Evolutionary conservation across 2,329 filamentous ascomycete genomes (phyloP).

Genomic region (Fusarium sacchari): DNA sequence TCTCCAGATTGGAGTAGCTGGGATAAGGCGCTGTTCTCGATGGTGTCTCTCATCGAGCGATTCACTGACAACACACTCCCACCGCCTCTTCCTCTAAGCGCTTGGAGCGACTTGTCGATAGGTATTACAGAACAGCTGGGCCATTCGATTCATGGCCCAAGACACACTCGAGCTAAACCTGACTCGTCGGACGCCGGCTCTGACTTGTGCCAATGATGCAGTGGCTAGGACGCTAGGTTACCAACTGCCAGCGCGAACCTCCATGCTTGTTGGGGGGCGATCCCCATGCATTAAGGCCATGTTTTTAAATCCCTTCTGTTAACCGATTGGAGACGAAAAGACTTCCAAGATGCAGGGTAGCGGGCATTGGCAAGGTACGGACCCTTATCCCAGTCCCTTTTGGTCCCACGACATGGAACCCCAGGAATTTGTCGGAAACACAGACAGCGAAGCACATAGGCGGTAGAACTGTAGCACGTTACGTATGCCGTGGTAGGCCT

Average conservation of each 20-base stretch:
- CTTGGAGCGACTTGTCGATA: slow-evolving; percentile 28
- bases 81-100: slow-evolving; percentile 38
- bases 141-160: slow-evolving; percentile 29
- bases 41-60: neutral
- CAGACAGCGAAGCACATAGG: slow-evolving; percentile 8
- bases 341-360: slow-evolving; percentile 31
- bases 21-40: neutral
- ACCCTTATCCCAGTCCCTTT: slow-evolving; percentile 19
- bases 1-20: slow-evolving; percentile 7
- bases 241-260: slow-evolving; percentile 28
- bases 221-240: slow-evolving; percentile 34
- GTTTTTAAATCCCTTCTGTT: slow-evolving; percentile 14
- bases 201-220: slow-evolving; percentile 34
- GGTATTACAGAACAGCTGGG: neutral
- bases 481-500: slow-evolving; percentile 25
- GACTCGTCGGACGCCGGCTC: slow-evolving; percentile 31
- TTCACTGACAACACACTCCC: slow-evolving; percentile 20
- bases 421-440: slow-evolving; percentile 27
- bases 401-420: slow-evolving; percentile 29
- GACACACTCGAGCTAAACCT: slow-evolving; percentile 37
- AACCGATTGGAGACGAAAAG: slow-evolving; percentile 31
- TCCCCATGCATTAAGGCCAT: slow-evolving; percentile 37
- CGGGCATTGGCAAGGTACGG: slow-evolving; percentile 14
- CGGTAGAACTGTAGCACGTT: slow-evolving; percentile 27
- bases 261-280: slow-evolving; percentile 37